Percentiles rank a stretch among this genome's conserved stretches.
Conservation (phyloP, 176 grass and related monocot species). For the Carex parvula region DNA sequence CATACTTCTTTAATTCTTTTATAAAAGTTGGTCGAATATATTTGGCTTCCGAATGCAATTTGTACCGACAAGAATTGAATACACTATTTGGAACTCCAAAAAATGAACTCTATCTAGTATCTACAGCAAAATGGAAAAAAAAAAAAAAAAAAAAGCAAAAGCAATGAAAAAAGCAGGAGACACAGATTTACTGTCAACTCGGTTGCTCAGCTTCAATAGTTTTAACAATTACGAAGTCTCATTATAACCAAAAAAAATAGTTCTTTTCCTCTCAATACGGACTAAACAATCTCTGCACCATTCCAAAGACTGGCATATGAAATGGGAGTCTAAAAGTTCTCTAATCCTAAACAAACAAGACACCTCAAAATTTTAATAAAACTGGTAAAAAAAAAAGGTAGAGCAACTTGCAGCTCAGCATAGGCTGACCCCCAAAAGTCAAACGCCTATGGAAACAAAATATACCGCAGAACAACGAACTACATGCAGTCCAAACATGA, state of each 20-base stretch:
- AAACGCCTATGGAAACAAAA: neutral
- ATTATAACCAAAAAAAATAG: neutral
- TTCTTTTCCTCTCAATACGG: neutral
- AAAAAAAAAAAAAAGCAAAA: neutral
- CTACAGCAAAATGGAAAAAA: neutral
- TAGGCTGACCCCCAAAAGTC: neutral
- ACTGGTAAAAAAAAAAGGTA: neutral
- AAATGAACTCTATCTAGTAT: neutral
- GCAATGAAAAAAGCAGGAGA: neutral
- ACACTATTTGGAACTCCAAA: neutral
- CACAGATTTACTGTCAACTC: neutral
- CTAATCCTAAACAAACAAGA: neutral
- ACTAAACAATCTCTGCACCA: neutral
- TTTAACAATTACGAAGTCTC: neutral
- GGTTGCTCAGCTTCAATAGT: neutral
- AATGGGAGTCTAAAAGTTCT: neutral
- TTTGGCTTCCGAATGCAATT: neutral
- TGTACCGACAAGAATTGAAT: neutral
- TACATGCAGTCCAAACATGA: neutral
- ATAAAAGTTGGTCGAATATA: neutral
- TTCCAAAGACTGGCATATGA: neutral
- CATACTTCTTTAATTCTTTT: neutral
- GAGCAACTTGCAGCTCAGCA: neutral
- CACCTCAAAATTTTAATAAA: neutral
- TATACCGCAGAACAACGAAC: too few species aligned